Conservation (phyloP, 495 filamentous ascomycete genomes). For the Xylaria longipes region DNA sequence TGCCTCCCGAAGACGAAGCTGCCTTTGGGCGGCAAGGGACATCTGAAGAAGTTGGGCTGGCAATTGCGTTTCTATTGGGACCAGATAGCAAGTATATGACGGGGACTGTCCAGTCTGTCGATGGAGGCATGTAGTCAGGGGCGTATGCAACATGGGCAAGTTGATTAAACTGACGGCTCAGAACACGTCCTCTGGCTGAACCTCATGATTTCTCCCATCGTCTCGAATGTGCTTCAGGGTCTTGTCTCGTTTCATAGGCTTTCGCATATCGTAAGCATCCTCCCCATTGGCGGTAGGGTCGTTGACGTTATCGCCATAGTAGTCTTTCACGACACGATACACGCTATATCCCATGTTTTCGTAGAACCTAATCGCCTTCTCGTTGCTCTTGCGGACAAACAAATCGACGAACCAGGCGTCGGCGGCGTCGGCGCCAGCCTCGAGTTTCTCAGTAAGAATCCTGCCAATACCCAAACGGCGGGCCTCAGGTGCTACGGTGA, state of each 20-base stretch:
- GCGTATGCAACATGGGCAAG: conserved; percentile 1
- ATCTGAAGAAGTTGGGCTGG: conserved; percentile 48
- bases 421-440: conserved; percentile 76
- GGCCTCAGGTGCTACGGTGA: conserved; percentile 88
- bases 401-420: conserved; percentile 95
- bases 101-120: conserved; percentile 44
- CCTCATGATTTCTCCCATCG: conserved; percentile 79
- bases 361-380: conserved; percentile 86
- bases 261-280: conserved; percentile 97
- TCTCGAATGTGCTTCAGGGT: conserved; percentile 76
- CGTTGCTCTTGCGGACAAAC: conserved; percentile 88
- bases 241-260: conserved; percentile 84
- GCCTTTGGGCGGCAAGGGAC: conserved; percentile 44
- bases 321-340: conserved; percentile 85
- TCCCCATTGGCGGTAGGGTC: conserved; percentile 69
- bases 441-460: conserved; percentile 76
- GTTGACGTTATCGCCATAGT: conserved; percentile 78
- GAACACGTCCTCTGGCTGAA: conserved; percentile 87
- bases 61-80: conserved; percentile 62
- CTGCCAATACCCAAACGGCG: conserved; percentile 86
- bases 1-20: conserved; percentile 47
- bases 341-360: conserved; percentile 87
- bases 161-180: conserved; percentile 44
- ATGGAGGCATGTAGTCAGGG: conserved; percentile 39
- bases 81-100: conserved; percentile 63